Conservation (phyloP, 345 rosid species). For the Salix dunnii region DNA sequence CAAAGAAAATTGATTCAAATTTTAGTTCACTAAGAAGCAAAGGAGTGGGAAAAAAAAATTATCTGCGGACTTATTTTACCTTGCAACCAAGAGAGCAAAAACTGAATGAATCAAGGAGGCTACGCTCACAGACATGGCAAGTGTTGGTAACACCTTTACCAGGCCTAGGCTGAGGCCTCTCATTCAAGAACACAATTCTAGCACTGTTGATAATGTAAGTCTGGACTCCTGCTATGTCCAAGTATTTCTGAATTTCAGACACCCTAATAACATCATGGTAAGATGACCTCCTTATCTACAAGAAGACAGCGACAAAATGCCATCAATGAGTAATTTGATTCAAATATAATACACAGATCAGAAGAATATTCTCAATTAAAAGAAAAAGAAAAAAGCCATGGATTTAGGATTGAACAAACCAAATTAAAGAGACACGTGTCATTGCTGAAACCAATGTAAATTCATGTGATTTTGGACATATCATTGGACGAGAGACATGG, state of each 20-base stretch:
- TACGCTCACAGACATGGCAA: slow-evolving; percentile 87
- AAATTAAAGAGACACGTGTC: slow-evolving; percentile 4
- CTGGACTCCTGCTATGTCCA: slow-evolving; percentile 87
- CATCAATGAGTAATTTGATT: neutral
- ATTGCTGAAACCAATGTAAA: slow-evolving; percentile 24
- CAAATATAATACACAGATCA: neutral
- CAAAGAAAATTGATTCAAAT: no score
- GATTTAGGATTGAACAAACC: neutral
- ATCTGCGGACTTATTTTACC: slow-evolving; percentile 36
- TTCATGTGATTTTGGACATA: slow-evolving; percentile 3
- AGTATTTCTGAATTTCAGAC: slow-evolving; percentile 75
- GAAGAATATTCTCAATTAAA: no score
- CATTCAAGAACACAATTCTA: slow-evolving; percentile 87
- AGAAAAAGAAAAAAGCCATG: neutral
- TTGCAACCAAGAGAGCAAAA: slow-evolving; percentile 99
- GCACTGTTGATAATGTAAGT: slow-evolving; percentile 98
- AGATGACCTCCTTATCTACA: slow-evolving; percentile 94
- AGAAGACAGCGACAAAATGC: neutral
- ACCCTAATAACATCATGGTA: slow-evolving; percentile 99
- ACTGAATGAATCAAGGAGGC: slow-evolving; percentile 86
- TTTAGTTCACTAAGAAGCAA: no score
- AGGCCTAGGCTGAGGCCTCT: slow-evolving; percentile 96
- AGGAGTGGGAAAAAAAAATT: neutral
- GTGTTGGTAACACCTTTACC: slow-evolving; percentile 93
- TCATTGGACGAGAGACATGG: neutral